Conservation (phyloP, 108 stramenopile genomes). For the Cafeteria roenbergensis region DNA sequence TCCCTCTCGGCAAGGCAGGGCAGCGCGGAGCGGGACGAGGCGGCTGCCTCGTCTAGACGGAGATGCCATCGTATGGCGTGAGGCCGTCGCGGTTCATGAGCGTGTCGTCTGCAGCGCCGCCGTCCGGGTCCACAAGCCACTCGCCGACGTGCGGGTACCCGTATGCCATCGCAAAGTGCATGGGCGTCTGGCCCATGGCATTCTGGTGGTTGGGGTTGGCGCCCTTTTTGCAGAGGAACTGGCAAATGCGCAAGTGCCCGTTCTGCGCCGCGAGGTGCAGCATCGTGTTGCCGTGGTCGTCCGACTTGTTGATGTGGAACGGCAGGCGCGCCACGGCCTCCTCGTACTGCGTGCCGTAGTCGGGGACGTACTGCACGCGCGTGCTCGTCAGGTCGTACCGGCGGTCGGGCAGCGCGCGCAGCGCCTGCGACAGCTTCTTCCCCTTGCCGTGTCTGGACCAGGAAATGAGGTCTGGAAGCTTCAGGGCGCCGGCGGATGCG, state of each 20-base stretch:
- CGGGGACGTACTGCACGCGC: conserved; percentile 49
- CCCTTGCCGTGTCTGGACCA: conserved; percentile 54
- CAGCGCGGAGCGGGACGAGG: no score
- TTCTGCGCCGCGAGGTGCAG: conserved; percentile 61
- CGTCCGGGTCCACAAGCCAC: conserved; percentile 48
- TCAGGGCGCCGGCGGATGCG: background rate
- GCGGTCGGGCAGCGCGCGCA: conserved; percentile 44
- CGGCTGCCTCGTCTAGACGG: background rate
- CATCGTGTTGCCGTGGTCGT: conserved; percentile 67
- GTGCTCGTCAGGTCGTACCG: conserved; percentile 41
- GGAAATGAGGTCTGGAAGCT: conserved; percentile 23
- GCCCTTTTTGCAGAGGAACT: conserved; percentile 56
- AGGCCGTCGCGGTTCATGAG: conserved; percentile 49
- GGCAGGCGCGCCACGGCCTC: conserved; percentile 45
- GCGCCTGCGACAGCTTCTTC: conserved; percentile 50
- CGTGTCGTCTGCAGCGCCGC: conserved; percentile 42
- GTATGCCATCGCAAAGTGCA: conserved; percentile 67
- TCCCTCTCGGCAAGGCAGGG: no score
- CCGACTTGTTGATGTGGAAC: conserved; percentile 56
- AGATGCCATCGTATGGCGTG: conserved; percentile 56
- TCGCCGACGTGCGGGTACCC: conserved; percentile 58
- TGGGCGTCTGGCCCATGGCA: conserved; percentile 59
- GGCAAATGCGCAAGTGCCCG: conserved; percentile 51
- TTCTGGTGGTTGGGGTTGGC: conserved; percentile 74
- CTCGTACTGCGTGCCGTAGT: conserved; percentile 59